Conservation (phyloP, 495 filamentous ascomycete genomes). For the Penicillium crystallinum region DNA sequence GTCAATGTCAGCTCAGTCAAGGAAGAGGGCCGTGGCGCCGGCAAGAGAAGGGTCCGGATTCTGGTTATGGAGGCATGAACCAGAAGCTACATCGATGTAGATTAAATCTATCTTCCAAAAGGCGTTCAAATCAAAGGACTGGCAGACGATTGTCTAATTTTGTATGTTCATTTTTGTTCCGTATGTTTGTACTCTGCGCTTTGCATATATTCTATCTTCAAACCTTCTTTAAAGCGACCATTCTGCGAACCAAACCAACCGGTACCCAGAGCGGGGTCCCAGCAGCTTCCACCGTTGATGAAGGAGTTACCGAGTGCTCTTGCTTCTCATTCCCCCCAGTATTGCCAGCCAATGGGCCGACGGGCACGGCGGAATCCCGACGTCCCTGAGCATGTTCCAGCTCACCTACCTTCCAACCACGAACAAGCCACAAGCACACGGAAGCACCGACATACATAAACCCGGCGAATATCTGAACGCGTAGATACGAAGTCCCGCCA, state of each 20-base stretch:
- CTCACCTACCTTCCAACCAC: constrained; percentile 56
- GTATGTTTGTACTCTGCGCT: neutral
- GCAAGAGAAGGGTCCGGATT: constrained; percentile 67
- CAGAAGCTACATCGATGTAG: constrained; percentile 10
- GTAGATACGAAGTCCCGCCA: constrained; percentile 46
- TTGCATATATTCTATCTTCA: constrained; percentile 7
- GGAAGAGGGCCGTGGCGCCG: constrained; percentile 74
- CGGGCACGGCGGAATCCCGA: constrained; percentile 6
- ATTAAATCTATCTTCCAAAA: constrained; percentile 1
- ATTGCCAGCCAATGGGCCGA: constrained; percentile 5
- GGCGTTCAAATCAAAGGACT: constrained; percentile 2
- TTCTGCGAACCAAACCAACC: constrained; percentile 23
- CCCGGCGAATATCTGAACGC: constrained; percentile 62
- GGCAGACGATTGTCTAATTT: constrained; percentile 1
- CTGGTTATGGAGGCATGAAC: constrained; percentile 27
- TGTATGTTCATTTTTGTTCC: neutral
- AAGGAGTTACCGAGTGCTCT: constrained; percentile 4
- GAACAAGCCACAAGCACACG: constrained; percentile 41
- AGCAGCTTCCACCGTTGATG: neutral
- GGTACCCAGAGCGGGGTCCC: constrained; percentile 24
- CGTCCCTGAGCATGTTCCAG: constrained; percentile 35
- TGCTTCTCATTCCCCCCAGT: constrained; percentile 11
- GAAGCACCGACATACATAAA: constrained; percentile 61
- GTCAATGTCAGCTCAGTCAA: constrained; percentile 87
- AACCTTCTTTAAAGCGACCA: constrained; percentile 34